A percentile compares a stretch with the other conserved stretches of the same genome.
Evolutionary conservation across 306 rosid species (phyloP).

Genomic region (Coriaria nepalensis): DNA sequence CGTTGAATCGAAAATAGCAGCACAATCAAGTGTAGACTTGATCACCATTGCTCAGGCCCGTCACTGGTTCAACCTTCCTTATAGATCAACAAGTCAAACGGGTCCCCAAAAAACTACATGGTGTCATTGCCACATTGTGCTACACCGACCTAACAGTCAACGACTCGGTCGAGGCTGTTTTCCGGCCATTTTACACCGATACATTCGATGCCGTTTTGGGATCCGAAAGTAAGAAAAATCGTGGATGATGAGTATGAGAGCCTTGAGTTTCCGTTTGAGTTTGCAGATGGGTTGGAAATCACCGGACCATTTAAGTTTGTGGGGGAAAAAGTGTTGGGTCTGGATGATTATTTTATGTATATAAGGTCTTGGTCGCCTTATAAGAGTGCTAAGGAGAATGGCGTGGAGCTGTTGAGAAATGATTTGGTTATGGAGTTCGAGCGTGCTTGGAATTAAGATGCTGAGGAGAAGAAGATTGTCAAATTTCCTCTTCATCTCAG

Average conservation of each 20-base stretch:
- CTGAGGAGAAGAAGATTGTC: constrained; percentile 22
- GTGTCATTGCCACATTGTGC: constrained; percentile 68
- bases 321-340: constrained; percentile 31
- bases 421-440: constrained; percentile 31
- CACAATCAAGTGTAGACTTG: constrained; percentile 38
- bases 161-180: constrained; percentile 19
- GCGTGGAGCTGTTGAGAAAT: constrained; percentile 47
- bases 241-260: constrained; percentile 35
- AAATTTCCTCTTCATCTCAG: constrained; percentile 47
- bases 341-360: constrained; percentile 35
- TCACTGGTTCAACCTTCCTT: constrained; percentile 60
- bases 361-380: constrained; percentile 65
- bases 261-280: constrained; percentile 65
- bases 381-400: constrained; percentile 53
- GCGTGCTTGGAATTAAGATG: constrained; percentile 48
- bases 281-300: constrained; percentile 32
- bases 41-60: constrained; percentile 64
- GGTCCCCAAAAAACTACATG: constrained; percentile 59
- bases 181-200: constrained; percentile 9
- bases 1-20: constrained; percentile 33
- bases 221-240: constrained; percentile 20
- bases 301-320: constrained; percentile 66
- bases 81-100: constrained; percentile 36
- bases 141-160: constrained; percentile 41
- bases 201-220: constrained; percentile 36